Base-by-base conservation (phyloP, 305 asterid genomes). In the Caryopteris hybrid region DNA sequence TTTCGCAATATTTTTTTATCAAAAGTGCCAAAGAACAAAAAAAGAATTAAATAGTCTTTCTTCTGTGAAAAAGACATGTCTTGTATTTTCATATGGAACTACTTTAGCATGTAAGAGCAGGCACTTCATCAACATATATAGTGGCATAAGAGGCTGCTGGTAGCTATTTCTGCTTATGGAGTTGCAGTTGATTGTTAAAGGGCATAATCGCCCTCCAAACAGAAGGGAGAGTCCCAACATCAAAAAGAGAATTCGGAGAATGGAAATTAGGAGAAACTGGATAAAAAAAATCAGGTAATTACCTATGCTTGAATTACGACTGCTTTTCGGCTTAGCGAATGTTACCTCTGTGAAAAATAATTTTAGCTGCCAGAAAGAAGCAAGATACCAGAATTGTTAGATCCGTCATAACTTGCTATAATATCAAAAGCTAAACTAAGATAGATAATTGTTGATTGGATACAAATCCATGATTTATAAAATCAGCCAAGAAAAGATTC, bases 281-380 rank as follows among this genome's bases (percentile, higher is more conserved):
- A 59, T 23, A 31, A 20, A 2, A 59, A 45, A 31, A 25, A 47
- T 48, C 27, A 5, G 46, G 38, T 39, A 33, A 72, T 78, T 78
- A 94, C 98, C 98, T 77, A 94, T 94, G 82, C 98, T 94, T 63
- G 97, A 94, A 80, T 91, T 94, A 21, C 96, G 99, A 64, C 99
- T 94, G 86, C 99, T 94, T 84, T 94, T 91, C 17, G 99, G 98
- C 81, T 94, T 94, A 14, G 97, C 98, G 70, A 94, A 89, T 58
- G 98, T 89, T 53, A 94, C 99, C 73, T 94, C 91, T 0, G 88
- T 77, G 80, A 94, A 94, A 73, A 94, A 94, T 67, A 89, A 80
- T 76, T 94, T 91, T 58, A 94, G 86, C 96, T 89, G 94, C 86
- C 71, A 62, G 38, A 69, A 18, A 51, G 68, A 81, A 63, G 71